A percentile compares a stretch with the other conserved stretches of the same genome.
Evolutionary conservation across 208 protist genomes (phyloP).

Genomic region (Trypanosoma melophagium): DNA sequence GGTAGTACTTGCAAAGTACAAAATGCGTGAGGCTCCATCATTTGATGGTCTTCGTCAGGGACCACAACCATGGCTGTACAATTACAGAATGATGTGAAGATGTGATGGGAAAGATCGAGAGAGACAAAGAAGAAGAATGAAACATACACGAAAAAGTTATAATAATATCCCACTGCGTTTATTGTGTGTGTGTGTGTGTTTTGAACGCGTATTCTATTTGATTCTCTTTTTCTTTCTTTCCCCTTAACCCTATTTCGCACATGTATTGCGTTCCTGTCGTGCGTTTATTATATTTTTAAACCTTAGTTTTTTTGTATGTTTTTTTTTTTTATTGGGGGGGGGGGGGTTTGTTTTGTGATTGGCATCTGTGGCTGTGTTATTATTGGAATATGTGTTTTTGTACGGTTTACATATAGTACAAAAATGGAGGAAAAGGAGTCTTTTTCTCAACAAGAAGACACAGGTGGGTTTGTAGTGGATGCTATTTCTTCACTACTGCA

Average conservation of each 20-base stretch:
- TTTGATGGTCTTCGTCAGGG: slow-evolving; percentile 79
- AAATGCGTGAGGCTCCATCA: slow-evolving; percentile 76
- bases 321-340: not conserved
- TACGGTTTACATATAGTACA: not conserved
- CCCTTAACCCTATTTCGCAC: not conserved
- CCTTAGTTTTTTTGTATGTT: not conserved
- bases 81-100: slow-evolving; percentile 40
- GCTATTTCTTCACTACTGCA: slow-evolving; percentile 6
- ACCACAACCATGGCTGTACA: slow-evolving; percentile 79
- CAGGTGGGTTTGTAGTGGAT: not conserved
- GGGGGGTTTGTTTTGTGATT: not conserved
- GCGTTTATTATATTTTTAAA: not conserved
- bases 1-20: slow-evolving; percentile 71
- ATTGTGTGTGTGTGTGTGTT: slow-evolving; percentile 1
- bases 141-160: too few species aligned
- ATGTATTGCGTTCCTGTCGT: not conserved
- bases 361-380: too few species aligned
- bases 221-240: not conserved
- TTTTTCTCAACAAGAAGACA: not conserved
- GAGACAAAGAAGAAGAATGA: not conserved
- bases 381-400: too few species aligned
- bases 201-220: too few species aligned
- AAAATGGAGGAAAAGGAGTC: not conserved
- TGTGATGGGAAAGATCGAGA: too few species aligned
- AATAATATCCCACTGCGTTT: too few species aligned